Conservation (phyloP, 306 rosid genomes). For the Fragaria ananassa region DNA sequence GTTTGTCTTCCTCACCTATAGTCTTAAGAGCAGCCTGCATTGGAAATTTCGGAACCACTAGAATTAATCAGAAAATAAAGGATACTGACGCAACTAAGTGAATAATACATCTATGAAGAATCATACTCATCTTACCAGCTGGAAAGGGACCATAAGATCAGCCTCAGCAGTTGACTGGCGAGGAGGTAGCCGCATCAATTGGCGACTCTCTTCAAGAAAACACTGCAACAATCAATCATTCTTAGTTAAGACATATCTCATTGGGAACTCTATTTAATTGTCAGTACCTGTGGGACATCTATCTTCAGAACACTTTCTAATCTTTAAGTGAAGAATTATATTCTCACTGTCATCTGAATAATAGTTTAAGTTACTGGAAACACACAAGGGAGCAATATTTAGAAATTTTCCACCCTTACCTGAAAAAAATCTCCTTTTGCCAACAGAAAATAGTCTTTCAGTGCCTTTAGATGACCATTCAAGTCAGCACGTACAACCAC, state of each 20-base stretch:
- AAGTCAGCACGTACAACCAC: conserved; percentile 95
- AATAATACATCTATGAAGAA: conserved; percentile 17
- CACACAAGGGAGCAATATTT: conserved; percentile 8
- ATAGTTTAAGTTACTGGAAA: neutral
- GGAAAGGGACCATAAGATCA: conserved; percentile 93
- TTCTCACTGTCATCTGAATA: neutral
- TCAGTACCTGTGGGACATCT: neutral
- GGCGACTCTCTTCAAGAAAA: conserved; percentile 96
- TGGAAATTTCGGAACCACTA: conserved; percentile 21
- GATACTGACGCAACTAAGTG: conserved; percentile 4
- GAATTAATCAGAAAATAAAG: conserved; percentile 20
- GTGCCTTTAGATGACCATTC: conserved; percentile 88
- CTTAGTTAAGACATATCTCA: neutral
- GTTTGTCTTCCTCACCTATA: conserved; percentile 84
- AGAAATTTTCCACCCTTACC: conserved; percentile 47
- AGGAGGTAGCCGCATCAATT: conserved; percentile 91
- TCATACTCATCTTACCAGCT: conserved; percentile 60
- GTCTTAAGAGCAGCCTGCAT: conserved; percentile 92
- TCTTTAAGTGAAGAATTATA: neutral
- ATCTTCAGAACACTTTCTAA: neutral
- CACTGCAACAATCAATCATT: conserved; percentile 44
- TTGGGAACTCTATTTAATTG: neutral
- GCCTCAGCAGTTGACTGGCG: conserved; percentile 98
- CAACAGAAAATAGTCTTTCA: conserved; percentile 91
- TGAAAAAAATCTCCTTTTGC: conserved; percentile 99